Evolutionary conservation across 768 basidiomycete genomes (phyloP).

Genomic region (Termitomyces sp.): DNA sequence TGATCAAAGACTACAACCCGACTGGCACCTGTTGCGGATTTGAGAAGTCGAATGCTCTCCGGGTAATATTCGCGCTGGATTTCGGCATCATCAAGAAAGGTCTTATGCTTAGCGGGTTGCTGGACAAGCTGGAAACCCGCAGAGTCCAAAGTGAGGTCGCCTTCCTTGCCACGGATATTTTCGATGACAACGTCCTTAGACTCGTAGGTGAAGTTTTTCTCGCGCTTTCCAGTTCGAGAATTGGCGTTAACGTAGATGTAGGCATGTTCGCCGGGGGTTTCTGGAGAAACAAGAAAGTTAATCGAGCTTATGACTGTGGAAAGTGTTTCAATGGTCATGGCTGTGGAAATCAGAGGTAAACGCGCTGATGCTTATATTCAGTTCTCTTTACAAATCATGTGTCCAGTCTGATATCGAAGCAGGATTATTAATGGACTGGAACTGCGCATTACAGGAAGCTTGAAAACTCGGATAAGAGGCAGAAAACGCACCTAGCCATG

Average conservation of each 20-base stretch:
- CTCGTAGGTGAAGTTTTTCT: constrained; percentile 27
- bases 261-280: constrained; percentile 32
- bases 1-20: constrained; percentile 57
- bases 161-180: constrained; percentile 48
- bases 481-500: not conserved
- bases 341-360: not conserved
- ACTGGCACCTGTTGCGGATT: constrained; percentile 54
- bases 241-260: constrained; percentile 30
- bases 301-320: constrained; percentile 25
- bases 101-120: constrained; percentile 34
- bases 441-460: not conserved
- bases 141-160: constrained; percentile 36
- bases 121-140: constrained; percentile 44
- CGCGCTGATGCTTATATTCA: not conserved
- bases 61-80: constrained; percentile 53
- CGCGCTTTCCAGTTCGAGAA: constrained; percentile 26
- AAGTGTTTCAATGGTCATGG: not conserved
- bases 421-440: not conserved
- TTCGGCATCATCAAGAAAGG: constrained; percentile 46
- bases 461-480: not conserved
- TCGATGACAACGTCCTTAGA: constrained; percentile 34
- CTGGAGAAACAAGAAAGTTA: constrained; percentile 27
- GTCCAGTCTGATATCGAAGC: not conserved
- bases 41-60: constrained; percentile 53
- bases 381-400: not conserved